These are phyloP conservation scores for Globisporangium mamillatum DNA, from an alignment of 352 stramenopile genomes.

Conservation along the genomic window DNA sequence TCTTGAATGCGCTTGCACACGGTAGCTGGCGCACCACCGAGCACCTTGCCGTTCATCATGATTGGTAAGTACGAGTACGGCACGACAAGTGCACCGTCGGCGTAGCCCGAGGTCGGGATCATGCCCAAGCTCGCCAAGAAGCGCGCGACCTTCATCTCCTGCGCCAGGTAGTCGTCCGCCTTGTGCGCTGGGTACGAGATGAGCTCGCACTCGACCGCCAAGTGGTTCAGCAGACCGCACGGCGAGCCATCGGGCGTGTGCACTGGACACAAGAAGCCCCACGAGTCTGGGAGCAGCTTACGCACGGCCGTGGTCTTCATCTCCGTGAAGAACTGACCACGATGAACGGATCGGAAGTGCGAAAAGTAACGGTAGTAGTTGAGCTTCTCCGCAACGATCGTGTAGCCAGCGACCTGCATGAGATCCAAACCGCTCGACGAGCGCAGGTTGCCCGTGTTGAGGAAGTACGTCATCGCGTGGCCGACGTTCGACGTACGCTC, in stretches of 20 bases:
- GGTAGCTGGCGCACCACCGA: constrained; percentile 87
- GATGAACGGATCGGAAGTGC: constrained; percentile 98
- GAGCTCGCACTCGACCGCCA: constrained; percentile 92
- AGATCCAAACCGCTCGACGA: constrained; percentile 97
- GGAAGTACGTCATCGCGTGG: constrained; percentile 97
- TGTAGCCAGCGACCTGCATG: constrained; percentile 97
- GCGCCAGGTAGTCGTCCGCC: constrained; percentile 61
- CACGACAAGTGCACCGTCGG: constrained; percentile 80
- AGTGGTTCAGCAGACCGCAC: constrained; percentile 98
- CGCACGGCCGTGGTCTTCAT: constrained; percentile 99
- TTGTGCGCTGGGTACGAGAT: constrained; percentile 77
- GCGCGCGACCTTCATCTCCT: constrained; percentile 75
- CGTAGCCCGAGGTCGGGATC: constrained; percentile 75
- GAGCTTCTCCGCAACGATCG: constrained; percentile 98
- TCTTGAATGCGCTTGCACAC: constrained; percentile 86
- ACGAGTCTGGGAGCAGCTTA: constrained; percentile 98
- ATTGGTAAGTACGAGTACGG: constrained; percentile 93
- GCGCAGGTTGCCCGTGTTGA: constrained; percentile 98
- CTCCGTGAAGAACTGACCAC: constrained; percentile 99
- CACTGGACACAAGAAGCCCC: constrained; percentile 99
- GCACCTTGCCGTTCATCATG: constrained; percentile 95
- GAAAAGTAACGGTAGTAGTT: constrained; percentile 99
- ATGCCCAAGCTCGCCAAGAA: constrained; percentile 81
- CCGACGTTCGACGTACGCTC: constrained; percentile 89
- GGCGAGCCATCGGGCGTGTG: constrained; percentile 99